Evolutionary conservation across 2,329 filamentous ascomycete species (phyloP).

Genomic region (Elsinoe arachidis): DNA sequence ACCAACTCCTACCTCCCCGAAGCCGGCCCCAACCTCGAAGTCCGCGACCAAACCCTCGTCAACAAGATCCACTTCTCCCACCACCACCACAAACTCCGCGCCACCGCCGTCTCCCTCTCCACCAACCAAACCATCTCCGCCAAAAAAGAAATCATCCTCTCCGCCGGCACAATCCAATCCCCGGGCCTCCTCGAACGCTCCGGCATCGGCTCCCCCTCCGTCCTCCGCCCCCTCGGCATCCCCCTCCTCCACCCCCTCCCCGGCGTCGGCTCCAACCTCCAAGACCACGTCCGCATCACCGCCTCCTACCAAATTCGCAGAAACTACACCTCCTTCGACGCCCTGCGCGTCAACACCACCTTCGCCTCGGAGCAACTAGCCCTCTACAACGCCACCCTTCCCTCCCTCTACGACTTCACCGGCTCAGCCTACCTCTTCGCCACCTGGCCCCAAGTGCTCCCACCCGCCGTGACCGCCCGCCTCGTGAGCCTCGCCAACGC

Average conservation of each 20-base stretch:
- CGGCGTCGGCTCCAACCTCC: constrained; percentile 28
- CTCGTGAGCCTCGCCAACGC: constrained; percentile 28
- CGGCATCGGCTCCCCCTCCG: constrained; percentile 42
- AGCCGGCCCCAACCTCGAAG: constrained; percentile 34
- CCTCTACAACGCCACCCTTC: constrained; percentile 52
- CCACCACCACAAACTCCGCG: constrained; percentile 13
- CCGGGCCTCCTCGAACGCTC: constrained; percentile 51
- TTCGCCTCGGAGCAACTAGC: constrained; percentile 74
- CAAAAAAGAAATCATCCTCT: constrained; percentile 39
- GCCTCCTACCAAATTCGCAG: constrained; percentile 24
- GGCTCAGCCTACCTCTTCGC: constrained; percentile 34
- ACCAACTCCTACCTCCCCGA: constrained; percentile 36
- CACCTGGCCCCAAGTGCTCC: constrained; percentile 34
- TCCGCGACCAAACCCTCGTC: constrained; percentile 31
- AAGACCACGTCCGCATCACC: constrained; percentile 21
- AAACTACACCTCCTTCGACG: constrained; percentile 28
- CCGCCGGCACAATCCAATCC: constrained; percentile 47
- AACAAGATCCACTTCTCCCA: constrained; percentile 30
- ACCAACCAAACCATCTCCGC: constrained; percentile 26
- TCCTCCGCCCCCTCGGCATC: constrained; percentile 27
- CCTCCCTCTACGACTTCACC: constrained; percentile 34
- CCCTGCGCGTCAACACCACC: constrained; percentile 68
- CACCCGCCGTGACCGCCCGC: constrained; percentile 20
- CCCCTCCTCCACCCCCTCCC: constrained; percentile 18
- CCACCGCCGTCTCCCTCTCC: constrained; percentile 27